Conservation (phyloP, 257 asterid species). For the Forsythia suspensa region DNA sequence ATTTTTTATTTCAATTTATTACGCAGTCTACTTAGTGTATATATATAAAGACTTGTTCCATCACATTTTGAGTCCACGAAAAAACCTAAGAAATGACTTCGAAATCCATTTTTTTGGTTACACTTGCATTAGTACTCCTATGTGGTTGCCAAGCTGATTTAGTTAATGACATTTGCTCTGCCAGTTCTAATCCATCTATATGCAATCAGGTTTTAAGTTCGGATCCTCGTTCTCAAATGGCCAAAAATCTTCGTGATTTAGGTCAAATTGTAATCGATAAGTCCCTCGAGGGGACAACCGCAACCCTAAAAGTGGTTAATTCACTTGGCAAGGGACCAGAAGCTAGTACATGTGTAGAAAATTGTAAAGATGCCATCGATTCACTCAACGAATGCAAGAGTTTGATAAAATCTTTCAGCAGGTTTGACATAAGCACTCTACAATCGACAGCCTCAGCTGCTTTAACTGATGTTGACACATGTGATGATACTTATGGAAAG, state of each 20-base stretch:
- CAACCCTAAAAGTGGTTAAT: neutral
- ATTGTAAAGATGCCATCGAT: slow-evolving; percentile 5
- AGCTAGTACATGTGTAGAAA: slow-evolving; percentile 29
- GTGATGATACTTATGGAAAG: slow-evolving; percentile 26
- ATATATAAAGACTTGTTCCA: neutral
- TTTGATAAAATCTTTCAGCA: neutral
- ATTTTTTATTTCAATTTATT: too few relatives aligned
- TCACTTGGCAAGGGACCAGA: neutral
- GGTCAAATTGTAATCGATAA: slow-evolving; percentile 14
- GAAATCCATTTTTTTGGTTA: neutral
- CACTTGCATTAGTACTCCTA: slow-evolving; percentile 8
- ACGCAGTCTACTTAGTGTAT: neutral
- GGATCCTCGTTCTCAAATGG: slow-evolving; percentile 24
- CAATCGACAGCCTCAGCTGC: slow-evolving; percentile 35
- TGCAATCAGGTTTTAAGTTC: slow-evolving; percentile 21
- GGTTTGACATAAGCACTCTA: neutral
- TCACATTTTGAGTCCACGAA: neutral
- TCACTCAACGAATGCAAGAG: slow-evolving; percentile 6
- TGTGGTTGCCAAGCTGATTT: slow-evolving; percentile 28
- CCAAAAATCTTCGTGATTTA: slow-evolving; percentile 15
- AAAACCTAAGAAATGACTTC: slow-evolving; percentile 8
- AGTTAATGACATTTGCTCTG: slow-evolving; percentile 27
- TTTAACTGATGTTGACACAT: slow-evolving; percentile 15
- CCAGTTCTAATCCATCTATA: neutral
- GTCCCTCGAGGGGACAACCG: neutral